These are phyloP conservation scores for Acanthamoeba culbertsoni DNA, from an alignment of 208 protist genomes.

Conservation along the genomic window DNA sequence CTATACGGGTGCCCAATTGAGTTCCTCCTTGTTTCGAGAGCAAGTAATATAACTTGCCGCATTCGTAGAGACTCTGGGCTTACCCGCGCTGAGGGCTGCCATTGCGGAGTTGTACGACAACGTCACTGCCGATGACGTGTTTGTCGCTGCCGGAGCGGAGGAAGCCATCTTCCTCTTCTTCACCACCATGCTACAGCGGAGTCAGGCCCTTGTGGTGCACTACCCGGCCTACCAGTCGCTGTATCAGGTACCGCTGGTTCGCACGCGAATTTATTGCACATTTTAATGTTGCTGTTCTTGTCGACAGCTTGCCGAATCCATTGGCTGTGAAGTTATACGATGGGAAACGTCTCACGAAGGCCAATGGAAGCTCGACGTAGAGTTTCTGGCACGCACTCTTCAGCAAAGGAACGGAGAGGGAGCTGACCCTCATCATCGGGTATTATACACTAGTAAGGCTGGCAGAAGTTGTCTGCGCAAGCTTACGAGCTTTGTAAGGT, in stretches of 20 bases:
- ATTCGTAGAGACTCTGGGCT: neutral
- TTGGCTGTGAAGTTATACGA: neutral
- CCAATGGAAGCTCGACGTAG: neutral
- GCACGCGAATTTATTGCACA: too few relatives aligned
- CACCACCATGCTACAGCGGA: neutral
- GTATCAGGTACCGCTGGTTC: neutral
- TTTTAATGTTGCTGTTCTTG: neutral
- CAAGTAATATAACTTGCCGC: neutral
- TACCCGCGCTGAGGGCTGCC: neutral
- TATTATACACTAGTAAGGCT: too few relatives aligned
- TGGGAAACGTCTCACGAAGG: neutral
- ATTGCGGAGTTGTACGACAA: neutral
- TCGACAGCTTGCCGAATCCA: neutral
- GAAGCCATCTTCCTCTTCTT: slow-evolving; percentile 25
- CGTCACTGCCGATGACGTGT: neutral
- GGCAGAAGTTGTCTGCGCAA: neutral
- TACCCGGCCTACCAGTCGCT: slow-evolving; percentile 19
- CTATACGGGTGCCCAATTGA: neutral
- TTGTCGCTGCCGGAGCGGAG: neutral
- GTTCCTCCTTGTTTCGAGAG: neutral
- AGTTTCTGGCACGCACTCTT: neutral
- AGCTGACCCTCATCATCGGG: neutral
- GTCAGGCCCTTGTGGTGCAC: neutral
- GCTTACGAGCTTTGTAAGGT: neutral
- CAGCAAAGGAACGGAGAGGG: neutral